phyloP scores from a whole-genome alignment of 257 asterid genomes.

The Solanum okadae region DNA sequence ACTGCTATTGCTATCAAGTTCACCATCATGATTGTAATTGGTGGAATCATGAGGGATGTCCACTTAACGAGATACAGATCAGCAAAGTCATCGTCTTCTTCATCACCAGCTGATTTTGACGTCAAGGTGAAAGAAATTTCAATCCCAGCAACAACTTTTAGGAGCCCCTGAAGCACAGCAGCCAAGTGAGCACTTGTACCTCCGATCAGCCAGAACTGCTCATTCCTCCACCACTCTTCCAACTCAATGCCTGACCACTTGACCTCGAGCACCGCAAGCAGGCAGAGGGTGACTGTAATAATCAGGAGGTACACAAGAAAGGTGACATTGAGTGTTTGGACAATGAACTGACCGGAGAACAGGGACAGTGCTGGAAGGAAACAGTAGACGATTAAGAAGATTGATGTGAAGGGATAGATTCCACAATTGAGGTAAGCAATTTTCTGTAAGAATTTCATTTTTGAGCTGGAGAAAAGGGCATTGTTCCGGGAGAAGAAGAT shows the following conservation, averaged over 20 bases:
- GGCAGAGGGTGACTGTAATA: conserved; percentile 50
- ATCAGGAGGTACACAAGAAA: conserved; percentile 46
- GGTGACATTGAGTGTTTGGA: conserved; percentile 51
- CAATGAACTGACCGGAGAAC: conserved; percentile 69
- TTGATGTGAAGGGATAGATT: conserved; percentile 58
- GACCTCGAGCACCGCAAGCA: conserved; percentile 58
- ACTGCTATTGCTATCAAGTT: conserved; percentile 64
- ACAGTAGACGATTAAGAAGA: conserved; percentile 56
- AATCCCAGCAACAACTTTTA: conserved; percentile 55
- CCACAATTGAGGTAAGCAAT: conserved; percentile 64
- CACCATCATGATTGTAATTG: conserved; percentile 56
- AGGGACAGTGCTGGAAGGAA: conserved; percentile 65
- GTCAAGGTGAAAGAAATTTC: conserved; percentile 71
- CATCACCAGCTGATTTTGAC: conserved; percentile 61
- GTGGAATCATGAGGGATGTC: conserved; percentile 72
- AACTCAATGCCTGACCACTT: conserved; percentile 68
- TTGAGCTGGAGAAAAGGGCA: conserved; percentile 49
- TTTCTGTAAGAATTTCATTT: conserved; percentile 52
- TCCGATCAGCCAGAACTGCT: conserved; percentile 65
- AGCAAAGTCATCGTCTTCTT: conserved; percentile 52
- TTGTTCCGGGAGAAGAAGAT: conserved; percentile 66
- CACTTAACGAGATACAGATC: conserved; percentile 56
- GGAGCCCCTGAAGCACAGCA: conserved; percentile 59
- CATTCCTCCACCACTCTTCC: conserved; percentile 75
- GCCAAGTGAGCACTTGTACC: conserved; percentile 75